Base-by-base conservation (phyloP, 164 flowering plant species). In the Tinospora cordifolia region DNA sequence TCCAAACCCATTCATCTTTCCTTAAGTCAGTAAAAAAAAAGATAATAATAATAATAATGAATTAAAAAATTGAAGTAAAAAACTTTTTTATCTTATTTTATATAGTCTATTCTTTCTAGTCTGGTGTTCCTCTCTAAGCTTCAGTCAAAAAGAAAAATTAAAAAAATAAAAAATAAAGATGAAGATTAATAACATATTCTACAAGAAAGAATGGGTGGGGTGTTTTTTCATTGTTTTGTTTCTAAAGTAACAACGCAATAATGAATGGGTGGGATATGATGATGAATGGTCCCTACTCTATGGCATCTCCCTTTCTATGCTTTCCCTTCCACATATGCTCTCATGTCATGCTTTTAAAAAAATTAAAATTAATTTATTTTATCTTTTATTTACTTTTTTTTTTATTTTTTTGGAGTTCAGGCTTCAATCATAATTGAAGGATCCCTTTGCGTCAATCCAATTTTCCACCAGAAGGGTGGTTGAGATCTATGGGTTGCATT, bases 291-390 rank as follows among this genome's bases (percentile, higher is more conserved):
- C 65, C 65, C 38, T 62, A 62, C 65, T 14, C 65, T 62, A 26
- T 62, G 65, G 65, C 65, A 62, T 14, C 39, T 62, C 40, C 7
- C 65, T 62, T 30, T 62, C 39, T 62, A 62, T 62, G 65, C 8
- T 15, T 9, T 21, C 39, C 13, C 19, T 13, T 62, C 65, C 30
- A 62, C 15, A 15, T 15, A 60, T 62, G 65, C 39, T 30, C 30
- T 62, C 63, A 60, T 60, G 63, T 60, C 63, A 60, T 60, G 63
- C 36, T 60, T 60, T 58, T n/a, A n/a, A n/a, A n/a, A n/a, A n/a
- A n/a, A n/a, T n/a, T n/a, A n/a, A n/a, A n/a, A n/a, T n/a, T n/a
- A n/a, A n/a, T n/a, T n/a, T n/a, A n/a, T 58, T 58, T 13, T 13
- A 13, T 47, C 15, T 46, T 46, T 47, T 10, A 14, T 47, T 47